A percentile compares a stretch with the other conserved stretches of the same genome.
Evolutionary conservation across 2,329 filamentous ascomycete genomes (phyloP).

Genomic region (Tympanopsis confertula): DNA sequence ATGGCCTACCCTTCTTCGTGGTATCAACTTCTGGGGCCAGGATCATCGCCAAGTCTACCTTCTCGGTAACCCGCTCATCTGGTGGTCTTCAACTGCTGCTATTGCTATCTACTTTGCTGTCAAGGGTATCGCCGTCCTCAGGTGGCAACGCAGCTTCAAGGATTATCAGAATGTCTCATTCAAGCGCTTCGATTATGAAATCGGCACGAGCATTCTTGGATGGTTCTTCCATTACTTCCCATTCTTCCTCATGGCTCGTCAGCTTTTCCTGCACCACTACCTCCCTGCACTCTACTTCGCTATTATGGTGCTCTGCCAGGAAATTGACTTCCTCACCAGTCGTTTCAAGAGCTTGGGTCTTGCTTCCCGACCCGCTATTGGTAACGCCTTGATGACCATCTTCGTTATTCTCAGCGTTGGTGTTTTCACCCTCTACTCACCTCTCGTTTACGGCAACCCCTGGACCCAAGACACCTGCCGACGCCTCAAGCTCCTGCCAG

Average conservation of each 20-base stretch:
- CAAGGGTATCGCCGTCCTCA: slow-evolving; percentile 76
- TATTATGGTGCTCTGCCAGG: slow-evolving; percentile 77
- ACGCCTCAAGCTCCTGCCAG: slow-evolving; percentile 72
- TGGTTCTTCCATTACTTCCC: slow-evolving; percentile 99
- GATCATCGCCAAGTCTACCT: slow-evolving; percentile 92
- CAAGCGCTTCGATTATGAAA: slow-evolving; percentile 96
- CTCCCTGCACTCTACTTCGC: slow-evolving; percentile 95
- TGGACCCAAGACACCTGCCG: slow-evolving; percentile 88
- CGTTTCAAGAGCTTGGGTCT: slow-evolving; percentile 60
- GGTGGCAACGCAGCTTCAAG: slow-evolving; percentile 86
- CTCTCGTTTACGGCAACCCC: slow-evolving; percentile 80
- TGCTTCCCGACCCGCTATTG: slow-evolving; percentile 59
- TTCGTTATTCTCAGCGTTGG: slow-evolving; percentile 66
- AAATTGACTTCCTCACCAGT: slow-evolving; percentile 73
- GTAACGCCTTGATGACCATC: slow-evolving; percentile 58
- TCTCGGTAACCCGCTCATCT: slow-evolving; percentile 86
- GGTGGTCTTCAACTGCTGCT: slow-evolving; percentile 77
- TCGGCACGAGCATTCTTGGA: slow-evolving; percentile 77
- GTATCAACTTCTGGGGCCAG: slow-evolving; percentile 99
- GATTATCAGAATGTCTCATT: slow-evolving; percentile 76
- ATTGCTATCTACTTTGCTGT: slow-evolving; percentile 68
- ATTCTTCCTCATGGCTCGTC: slow-evolving; percentile 94
- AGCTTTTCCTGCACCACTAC: slow-evolving; percentile 97
- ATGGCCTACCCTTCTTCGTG: slow-evolving; percentile 83
- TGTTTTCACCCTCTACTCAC: slow-evolving; percentile 75